Percentiles rank a stretch among this genome's conserved stretches.
Evolutionary conservation across 2,329 filamentous ascomycete genomes (phyloP).

Genomic region (Aurifilum marmelostoma): DNA sequence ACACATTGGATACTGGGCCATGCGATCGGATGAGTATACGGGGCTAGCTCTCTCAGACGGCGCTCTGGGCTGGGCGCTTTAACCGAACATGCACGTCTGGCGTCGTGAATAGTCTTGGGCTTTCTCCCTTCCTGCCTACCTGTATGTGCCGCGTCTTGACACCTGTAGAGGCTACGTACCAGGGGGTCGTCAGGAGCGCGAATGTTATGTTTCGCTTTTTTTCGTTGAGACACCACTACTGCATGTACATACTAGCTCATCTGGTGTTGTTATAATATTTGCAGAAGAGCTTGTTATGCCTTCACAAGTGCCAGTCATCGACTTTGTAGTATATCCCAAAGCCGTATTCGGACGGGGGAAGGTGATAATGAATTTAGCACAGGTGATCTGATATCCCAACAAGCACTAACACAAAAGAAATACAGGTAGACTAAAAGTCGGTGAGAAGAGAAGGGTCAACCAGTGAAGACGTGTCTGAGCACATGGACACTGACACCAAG

Average conservation of each 20-base stretch:
- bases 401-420: neutral
- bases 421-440: neutral
- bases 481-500: neutral
- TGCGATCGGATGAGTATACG: neutral
- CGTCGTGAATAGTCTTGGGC: neutral
- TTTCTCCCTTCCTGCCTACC: too few species aligned
- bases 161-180: neutral
- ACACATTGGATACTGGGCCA: neutral
- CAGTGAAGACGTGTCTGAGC: neutral
- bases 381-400: neutral
- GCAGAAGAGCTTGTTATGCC: neutral
- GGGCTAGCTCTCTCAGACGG: neutral
- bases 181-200: neutral
- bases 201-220: neutral
- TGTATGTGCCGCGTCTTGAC: slow-evolving; percentile 17
- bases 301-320: neutral
- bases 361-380: neutral
- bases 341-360: neutral
- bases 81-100: neutral
- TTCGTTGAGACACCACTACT: too few species aligned
- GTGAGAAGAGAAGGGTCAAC: neutral
- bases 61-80: neutral
- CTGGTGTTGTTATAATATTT: too few species aligned
- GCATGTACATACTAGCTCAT: too few species aligned
- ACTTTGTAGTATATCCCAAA: too few species aligned